A percentile compares a stretch with the other conserved stretches of the same genome.
phyloP scores from a whole-genome alignment of 495 filamentous ascomycete genomes.

The Staphylotrichum tortipilum region DNA sequence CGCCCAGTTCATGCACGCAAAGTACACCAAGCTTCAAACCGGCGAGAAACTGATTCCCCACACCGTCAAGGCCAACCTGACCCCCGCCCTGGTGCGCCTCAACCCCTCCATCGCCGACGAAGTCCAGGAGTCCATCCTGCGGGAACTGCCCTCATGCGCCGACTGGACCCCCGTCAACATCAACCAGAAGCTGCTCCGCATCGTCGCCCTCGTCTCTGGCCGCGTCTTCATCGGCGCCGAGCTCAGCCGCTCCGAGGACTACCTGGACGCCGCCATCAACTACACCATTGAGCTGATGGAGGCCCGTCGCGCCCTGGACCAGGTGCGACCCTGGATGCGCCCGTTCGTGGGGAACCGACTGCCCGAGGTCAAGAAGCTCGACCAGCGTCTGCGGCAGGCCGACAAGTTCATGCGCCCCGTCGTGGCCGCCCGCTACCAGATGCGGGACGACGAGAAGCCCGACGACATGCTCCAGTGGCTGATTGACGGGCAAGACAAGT shows the following conservation, averaged over 20 bases:
- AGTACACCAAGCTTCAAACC: slow-evolving; percentile 19
- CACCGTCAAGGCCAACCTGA: slow-evolving; percentile 22
- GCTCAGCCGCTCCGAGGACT: slow-evolving; percentile 46
- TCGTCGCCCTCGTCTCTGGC: slow-evolving; percentile 51
- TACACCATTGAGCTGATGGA: slow-evolving; percentile 46
- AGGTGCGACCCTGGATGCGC: slow-evolving; percentile 24
- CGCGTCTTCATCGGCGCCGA: slow-evolving; percentile 49
- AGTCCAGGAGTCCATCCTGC: slow-evolving; percentile 14
- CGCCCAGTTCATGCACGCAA: slow-evolving; percentile 17
- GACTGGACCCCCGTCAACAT: slow-evolving; percentile 37
- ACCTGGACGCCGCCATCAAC: slow-evolving; percentile 47
- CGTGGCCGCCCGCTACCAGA: slow-evolving; percentile 17
- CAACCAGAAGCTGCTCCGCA: slow-evolving; percentile 32
- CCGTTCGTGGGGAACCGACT: slow-evolving; percentile 25
- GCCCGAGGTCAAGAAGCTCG: slow-evolving; percentile 24
- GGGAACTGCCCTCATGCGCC: slow-evolving; percentile 23
- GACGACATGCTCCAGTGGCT: slow-evolving; percentile 37
- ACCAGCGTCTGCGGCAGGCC: slow-evolving; percentile 20
- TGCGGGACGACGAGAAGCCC: slow-evolving; percentile 17
- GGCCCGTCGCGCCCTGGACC: slow-evolving; percentile 22
- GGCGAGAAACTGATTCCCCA: slow-evolving; percentile 13
- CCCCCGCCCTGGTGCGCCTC: slow-evolving; percentile 19
- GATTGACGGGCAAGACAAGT: slow-evolving; percentile 21
- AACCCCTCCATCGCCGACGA: slow-evolving; percentile 22
- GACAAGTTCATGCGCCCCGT: slow-evolving; percentile 24